Evolutionary conservation across 768 basidiomycete genomes (phyloP).

Genomic region (Mycena sanguinolenta): DNA sequence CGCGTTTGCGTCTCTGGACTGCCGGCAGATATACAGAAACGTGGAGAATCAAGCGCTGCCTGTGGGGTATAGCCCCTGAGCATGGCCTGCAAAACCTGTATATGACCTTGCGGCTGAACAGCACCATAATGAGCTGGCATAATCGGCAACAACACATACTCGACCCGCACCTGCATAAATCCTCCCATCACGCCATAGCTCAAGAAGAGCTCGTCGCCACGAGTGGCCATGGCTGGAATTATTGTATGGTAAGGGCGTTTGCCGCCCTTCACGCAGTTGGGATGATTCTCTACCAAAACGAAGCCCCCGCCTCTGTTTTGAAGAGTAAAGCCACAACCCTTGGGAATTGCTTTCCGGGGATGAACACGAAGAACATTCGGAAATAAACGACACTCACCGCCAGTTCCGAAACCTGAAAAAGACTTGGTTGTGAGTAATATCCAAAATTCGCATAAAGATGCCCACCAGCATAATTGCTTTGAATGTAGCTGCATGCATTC

Average conservation of each 20-base stretch:
- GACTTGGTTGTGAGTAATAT: background rate
- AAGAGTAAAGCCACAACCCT: slow-evolving; percentile 95
- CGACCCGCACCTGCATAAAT: slow-evolving; percentile 77
- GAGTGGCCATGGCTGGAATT: slow-evolving; percentile 89
- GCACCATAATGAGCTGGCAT: slow-evolving; percentile 3
- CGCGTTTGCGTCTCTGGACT: slow-evolving; percentile 70
- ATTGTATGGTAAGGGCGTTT: slow-evolving; percentile 95
- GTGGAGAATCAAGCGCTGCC: slow-evolving; percentile 92
- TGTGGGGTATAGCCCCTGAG: slow-evolving; percentile 90
- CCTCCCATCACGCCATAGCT: slow-evolving; percentile 95
- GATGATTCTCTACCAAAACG: slow-evolving; percentile 81
- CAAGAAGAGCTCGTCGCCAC: slow-evolving; percentile 85
- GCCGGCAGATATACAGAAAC: slow-evolving; percentile 95
- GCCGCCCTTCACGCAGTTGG: slow-evolving; percentile 85
- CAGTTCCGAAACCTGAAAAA: slow-evolving; percentile 86
- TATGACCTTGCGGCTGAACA: slow-evolving; percentile 90
- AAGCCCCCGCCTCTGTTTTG: slow-evolving; percentile 96
- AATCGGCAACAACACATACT: background rate
- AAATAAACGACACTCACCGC: slow-evolving; percentile 57
- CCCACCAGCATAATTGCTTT: slow-evolving; percentile 87
- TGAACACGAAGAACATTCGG: slow-evolving; percentile 6
- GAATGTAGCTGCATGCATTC: slow-evolving; percentile 90
- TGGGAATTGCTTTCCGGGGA: slow-evolving; percentile 79
- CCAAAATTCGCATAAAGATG: background rate
- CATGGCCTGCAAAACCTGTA: slow-evolving; percentile 93